These are phyloP conservation scores for Thraustotheca clavata DNA, from an alignment of 352 stramenopile species.

Conservation along the genomic window DNA sequence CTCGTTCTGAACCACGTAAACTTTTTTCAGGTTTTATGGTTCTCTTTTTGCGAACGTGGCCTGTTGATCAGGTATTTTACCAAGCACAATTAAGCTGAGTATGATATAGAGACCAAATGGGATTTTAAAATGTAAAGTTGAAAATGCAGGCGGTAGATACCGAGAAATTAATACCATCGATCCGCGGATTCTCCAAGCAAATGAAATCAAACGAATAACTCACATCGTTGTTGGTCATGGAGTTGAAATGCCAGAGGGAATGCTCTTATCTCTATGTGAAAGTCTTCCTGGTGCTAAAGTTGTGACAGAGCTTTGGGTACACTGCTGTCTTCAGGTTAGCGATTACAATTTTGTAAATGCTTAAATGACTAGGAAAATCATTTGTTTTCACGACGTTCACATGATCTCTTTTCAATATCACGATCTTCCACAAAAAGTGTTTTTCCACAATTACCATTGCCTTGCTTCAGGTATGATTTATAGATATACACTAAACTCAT, in stretches of 20 bases:
- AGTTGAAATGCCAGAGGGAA: conserved; percentile 24
- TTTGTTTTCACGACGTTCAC: conserved; percentile 13
- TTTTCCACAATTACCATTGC: conserved; percentile 31
- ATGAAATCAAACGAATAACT: conserved; percentile 55
- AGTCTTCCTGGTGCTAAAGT: conserved; percentile 31
- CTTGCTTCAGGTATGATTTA: conserved; percentile 31
- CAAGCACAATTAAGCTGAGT: no score
- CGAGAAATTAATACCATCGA: conserved; percentile 38
- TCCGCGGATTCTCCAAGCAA: conserved; percentile 35
- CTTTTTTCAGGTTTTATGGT: neutral
- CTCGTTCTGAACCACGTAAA: neutral
- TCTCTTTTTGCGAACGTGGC: neutral
- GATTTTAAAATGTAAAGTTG: conserved; percentile 27
- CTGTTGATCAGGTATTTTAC: neutral
- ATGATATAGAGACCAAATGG: neutral
- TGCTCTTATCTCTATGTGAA: conserved; percentile 7
- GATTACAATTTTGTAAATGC: conserved; percentile 40
- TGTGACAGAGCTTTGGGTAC: conserved; percentile 66
- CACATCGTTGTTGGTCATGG: conserved; percentile 54
- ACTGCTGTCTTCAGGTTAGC: conserved; percentile 44
- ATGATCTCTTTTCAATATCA: conserved; percentile 1
- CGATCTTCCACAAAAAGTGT: neutral
- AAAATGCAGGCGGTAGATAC: conserved; percentile 35
- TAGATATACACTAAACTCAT: neutral
- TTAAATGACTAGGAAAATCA: conserved; percentile 34